Evolutionary conservation across 495 filamentous ascomycete species (phyloP).

Genomic region (Delitschia confertaspora): DNA sequence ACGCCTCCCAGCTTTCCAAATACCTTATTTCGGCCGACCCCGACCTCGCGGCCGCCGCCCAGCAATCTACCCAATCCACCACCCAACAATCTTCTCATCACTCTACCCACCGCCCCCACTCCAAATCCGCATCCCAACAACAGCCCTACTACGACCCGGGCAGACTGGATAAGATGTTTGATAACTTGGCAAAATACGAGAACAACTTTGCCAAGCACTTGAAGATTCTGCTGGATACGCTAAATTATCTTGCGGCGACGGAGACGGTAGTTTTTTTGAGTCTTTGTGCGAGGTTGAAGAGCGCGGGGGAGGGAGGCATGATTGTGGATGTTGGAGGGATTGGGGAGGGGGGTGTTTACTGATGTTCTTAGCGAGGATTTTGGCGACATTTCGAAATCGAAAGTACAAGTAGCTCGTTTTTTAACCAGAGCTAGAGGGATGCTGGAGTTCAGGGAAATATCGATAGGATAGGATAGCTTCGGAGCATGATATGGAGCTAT

Average conservation of each 20-base stretch:
- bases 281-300: slow-evolving; percentile 68
- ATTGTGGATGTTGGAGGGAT: slow-evolving; percentile 1
- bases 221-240: slow-evolving; percentile 80
- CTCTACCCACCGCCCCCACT: slow-evolving; percentile 33
- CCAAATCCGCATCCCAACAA: slow-evolving; percentile 31
- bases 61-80: slow-evolving; percentile 14
- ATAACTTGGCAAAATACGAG: slow-evolving; percentile 80
- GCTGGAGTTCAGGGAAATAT: no score
- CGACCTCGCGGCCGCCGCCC: slow-evolving; percentile 46
- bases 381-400: no score
- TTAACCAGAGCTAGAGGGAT: no score
- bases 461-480: no score
- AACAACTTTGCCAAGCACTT: slow-evolving; percentile 83
- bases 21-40: slow-evolving; percentile 70
- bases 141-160: slow-evolving; percentile 45
- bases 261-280: slow-evolving; percentile 91
- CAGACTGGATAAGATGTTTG: slow-evolving; percentile 68
- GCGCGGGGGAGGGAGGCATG: slow-evolving; percentile 54
- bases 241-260: slow-evolving; percentile 95
- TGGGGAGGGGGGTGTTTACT: not conserved
- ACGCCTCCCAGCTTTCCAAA: slow-evolving; percentile 68
- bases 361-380: no score
- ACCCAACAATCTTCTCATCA: slow-evolving; percentile 25
- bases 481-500: no score
- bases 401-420: no score